phyloP scores from a whole-genome alignment of 805 yeast genomes.

The Myxozyma neglecta region DNA sequence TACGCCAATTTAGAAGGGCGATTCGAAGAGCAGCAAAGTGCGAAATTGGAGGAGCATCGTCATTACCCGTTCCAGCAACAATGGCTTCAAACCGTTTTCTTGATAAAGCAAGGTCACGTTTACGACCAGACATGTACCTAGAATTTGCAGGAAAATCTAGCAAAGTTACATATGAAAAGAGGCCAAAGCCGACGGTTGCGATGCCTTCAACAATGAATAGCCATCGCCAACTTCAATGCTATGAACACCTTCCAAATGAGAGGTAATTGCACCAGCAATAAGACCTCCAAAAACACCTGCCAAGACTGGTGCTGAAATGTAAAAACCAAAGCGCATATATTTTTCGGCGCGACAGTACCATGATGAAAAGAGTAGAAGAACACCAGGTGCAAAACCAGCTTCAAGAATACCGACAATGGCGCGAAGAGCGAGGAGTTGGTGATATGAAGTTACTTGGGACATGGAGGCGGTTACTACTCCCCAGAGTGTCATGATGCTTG shows the following conservation, averaged over 20 bases:
- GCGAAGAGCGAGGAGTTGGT: conserved; percentile 40
- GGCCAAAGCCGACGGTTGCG: conserved; percentile 12
- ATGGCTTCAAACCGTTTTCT: conserved; percentile 17
- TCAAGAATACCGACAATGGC: conserved; percentile 46
- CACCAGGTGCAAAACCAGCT: conserved; percentile 54
- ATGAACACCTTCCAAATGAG: conserved; percentile 48
- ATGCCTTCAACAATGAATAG: conserved; percentile 46
- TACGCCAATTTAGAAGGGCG: conserved; percentile 10
- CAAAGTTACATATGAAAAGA: conserved; percentile 9
- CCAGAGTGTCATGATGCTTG: conserved; percentile 45
- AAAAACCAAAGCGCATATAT: conserved; percentile 58
- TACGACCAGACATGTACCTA: conserved; percentile 3
- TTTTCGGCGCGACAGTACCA: conserved; percentile 59
- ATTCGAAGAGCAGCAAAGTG: conserved; percentile 13
- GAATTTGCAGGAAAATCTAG: conserved; percentile 22
- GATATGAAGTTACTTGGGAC: conserved; percentile 45
- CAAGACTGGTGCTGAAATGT: conserved; percentile 60
- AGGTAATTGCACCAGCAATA: conserved; percentile 57
- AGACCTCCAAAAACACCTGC: conserved; percentile 64
- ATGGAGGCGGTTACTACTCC: conserved; percentile 61
- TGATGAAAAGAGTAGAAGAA: conserved; percentile 34
- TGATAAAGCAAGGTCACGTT: conserved; percentile 11
- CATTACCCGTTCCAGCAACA: background rate
- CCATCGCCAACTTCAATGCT: conserved; percentile 72
- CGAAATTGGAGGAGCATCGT: background rate